These are phyloP conservation scores for Exsudoporus frostii DNA, from an alignment of 768 basidiomycete species.

Conservation along the genomic window DNA sequence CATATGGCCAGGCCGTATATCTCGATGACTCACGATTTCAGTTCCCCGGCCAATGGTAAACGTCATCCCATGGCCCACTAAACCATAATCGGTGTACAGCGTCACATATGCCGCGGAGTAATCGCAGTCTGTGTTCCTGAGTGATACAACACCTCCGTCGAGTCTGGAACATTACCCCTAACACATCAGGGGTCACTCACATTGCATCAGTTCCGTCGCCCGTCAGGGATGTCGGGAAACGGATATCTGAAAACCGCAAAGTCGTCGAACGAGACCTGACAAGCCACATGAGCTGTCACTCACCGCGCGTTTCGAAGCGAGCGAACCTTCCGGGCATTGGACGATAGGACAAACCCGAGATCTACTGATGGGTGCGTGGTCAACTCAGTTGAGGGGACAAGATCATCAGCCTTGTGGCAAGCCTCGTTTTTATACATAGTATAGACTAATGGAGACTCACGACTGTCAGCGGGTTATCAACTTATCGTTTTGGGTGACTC, in stretches of 20 bases:
- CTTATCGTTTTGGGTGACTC: not conserved
- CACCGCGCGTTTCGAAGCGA: slow-evolving; percentile 54
- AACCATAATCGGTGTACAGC: slow-evolving; percentile 58
- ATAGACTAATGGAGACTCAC: too few relatives aligned
- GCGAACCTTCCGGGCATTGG: slow-evolving; percentile 40
- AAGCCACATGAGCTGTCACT: slow-evolving; percentile 11
- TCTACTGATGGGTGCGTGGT: not conserved
- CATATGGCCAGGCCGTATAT: not conserved
- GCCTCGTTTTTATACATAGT: not conserved
- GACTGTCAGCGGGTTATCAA: not conserved
- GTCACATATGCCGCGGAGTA: slow-evolving; percentile 89
- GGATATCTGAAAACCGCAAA: slow-evolving; percentile 53
- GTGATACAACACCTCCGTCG: not conserved
- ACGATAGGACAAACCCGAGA: not conserved
- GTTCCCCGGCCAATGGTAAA: slow-evolving; percentile 93
- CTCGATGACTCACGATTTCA: slow-evolving; percentile 61
- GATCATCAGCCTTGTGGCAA: not conserved
- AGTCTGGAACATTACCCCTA: not conserved
- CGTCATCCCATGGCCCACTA: slow-evolving; percentile 84
- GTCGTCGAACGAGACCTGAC: not conserved
- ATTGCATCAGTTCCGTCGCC: slow-evolving; percentile 94
- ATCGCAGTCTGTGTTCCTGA: slow-evolving; percentile 89
- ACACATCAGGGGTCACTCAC: slow-evolving; percentile 35
- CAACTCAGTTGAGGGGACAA: slow-evolving; percentile 6
- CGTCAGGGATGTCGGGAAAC: slow-evolving; percentile 87